phyloP scores from a whole-genome alignment of 2,329 filamentous ascomycete genomes.

The Triangularia verruculosa region DNA sequence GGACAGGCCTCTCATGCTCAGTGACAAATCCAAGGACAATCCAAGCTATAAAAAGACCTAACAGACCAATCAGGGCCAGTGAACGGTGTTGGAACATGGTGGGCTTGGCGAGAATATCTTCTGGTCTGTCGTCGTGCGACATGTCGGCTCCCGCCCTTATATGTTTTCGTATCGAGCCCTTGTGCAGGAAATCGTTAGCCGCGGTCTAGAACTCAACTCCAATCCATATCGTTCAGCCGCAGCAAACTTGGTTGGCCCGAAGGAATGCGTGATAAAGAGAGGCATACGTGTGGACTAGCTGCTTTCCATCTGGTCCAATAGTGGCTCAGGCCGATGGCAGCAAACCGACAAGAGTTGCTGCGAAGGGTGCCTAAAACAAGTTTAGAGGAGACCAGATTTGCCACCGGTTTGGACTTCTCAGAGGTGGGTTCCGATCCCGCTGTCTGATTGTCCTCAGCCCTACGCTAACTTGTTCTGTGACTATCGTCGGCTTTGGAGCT shows the following conservation, averaged over 20 bases:
- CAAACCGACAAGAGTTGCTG: not conserved
- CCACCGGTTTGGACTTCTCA: not conserved
- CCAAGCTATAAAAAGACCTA: not conserved
- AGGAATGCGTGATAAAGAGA: not conserved
- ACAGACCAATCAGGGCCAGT: not conserved
- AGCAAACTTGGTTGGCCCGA: not conserved
- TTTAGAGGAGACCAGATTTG: not conserved
- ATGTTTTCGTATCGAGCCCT: not conserved
- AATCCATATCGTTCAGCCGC: not conserved
- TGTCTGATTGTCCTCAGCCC: not conserved
- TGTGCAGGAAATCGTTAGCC: not conserved
- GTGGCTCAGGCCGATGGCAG: not conserved
- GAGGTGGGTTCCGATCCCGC: not conserved
- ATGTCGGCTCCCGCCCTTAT: not conserved
- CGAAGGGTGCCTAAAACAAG: not conserved
- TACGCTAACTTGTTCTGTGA: not conserved
- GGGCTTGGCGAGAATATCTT: not conserved
- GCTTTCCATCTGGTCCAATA: not conserved
- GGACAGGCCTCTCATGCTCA: not conserved
- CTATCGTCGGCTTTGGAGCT: not conserved
- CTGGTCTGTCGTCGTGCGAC: not conserved
- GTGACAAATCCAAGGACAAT: not conserved
- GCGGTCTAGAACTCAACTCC: not conserved
- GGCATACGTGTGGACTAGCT: not conserved
- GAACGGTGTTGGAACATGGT: not conserved